These are phyloP conservation scores for Falciphora oryzae DNA, from an alignment of 2,329 filamentous ascomycete species.

Conservation along the genomic window DNA sequence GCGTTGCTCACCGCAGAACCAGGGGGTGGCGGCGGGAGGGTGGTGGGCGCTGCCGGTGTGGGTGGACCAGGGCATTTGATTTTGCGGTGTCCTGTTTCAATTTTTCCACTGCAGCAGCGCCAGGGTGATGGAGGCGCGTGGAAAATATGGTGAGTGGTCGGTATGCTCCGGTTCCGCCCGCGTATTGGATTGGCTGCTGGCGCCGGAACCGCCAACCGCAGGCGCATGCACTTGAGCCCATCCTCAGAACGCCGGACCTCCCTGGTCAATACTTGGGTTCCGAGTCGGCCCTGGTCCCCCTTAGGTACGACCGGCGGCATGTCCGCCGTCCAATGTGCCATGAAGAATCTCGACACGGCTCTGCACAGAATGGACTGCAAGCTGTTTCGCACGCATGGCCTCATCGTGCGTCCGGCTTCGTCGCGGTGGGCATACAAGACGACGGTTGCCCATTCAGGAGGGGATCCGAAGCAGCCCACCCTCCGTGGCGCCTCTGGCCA, in stretches of 20 bases:
- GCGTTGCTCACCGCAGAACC: background rate
- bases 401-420: background rate
- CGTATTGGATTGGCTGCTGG: background rate
- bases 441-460: background rate
- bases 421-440: background rate
- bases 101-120: background rate
- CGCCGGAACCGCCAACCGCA: too few relatives aligned
- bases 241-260: background rate
- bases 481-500: too few relatives aligned
- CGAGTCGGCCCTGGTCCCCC: background rate
- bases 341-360: too few relatives aligned
- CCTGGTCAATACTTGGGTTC: background rate
- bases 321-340: background rate
- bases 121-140: background rate
- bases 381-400: background rate
- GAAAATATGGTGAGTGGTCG: background rate
- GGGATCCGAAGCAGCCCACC: slow-evolving; percentile 1
- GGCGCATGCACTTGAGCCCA: background rate
- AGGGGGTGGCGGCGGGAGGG: background rate
- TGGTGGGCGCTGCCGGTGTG: background rate
- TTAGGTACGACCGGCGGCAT: background rate
- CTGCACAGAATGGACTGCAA: background rate
- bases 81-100: background rate
- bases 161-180: background rate
- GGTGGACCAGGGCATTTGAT: background rate